Percentiles rank a stretch among this genome's conserved stretches.
Evolutionary conservation across 2,329 filamentous ascomycete genomes (phyloP).

Genomic region (Ceratocystis cacaofunesta): DNA sequence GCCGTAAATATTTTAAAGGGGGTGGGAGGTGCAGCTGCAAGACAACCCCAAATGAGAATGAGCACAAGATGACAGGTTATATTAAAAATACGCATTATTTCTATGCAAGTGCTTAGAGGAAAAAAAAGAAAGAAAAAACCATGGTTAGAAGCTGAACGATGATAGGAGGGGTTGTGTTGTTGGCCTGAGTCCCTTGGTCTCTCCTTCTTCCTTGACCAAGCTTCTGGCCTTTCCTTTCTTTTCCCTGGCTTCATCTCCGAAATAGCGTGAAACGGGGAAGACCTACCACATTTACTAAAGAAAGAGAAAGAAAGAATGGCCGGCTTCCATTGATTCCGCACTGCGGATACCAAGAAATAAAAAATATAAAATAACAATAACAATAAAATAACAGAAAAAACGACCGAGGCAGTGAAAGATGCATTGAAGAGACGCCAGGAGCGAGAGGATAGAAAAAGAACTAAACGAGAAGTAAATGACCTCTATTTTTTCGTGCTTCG

Average conservation of each 20-base stretch:
- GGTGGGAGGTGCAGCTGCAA: not conserved
- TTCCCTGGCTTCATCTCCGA: not conserved
- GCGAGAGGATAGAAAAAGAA: not conserved
- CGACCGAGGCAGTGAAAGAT: not conserved
- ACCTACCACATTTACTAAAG: not conserved
- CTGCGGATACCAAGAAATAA: not conserved
- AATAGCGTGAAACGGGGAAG: not conserved
- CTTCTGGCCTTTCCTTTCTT: not conserved
- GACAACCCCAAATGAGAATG: not conserved
- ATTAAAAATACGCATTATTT: not conserved
- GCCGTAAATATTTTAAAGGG: not conserved
- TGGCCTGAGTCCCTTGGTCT: not conserved
- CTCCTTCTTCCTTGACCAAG: not conserved
- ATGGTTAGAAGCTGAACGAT: not conserved
- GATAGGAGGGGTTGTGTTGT: not conserved
- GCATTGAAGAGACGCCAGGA: not conserved
- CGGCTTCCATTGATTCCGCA: not conserved
- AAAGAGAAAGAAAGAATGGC: not conserved
- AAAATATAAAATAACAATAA: too few species aligned
- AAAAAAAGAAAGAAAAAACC: not conserved
- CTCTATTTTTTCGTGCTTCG: not conserved
- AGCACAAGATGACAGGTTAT: not conserved
- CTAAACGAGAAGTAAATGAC: not conserved
- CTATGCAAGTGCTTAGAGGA: not conserved
- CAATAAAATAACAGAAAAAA: not conserved